Evolutionary conservation across 116 monocot species (phyloP), one percentile per base, ranked within the genome.

Genomic region (Papilionanthe hybrid): DNA sequence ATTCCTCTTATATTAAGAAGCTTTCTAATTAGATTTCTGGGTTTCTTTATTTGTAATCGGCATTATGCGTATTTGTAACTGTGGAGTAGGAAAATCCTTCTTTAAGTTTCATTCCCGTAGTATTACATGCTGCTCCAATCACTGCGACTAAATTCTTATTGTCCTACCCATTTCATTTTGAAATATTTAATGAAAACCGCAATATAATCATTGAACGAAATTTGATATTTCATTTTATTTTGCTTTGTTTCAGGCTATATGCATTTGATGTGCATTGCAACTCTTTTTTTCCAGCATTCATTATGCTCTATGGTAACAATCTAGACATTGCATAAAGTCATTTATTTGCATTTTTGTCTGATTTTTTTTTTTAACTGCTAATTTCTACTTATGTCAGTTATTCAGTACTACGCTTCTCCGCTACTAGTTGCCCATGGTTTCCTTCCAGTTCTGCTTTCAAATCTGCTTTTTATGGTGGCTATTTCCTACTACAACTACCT

Each of bases 211-310:
- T 13, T 53, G 53, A 53, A 53, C 53, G 2, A 4, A 53, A 37
- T 17, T 69, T 69, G 32, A 37, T 69, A 69, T 69, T 69, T 17
- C 17, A 32, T 69, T 69, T 69, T 73, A 73, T 44, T 73, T 73
- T 49, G 42, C 55, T 17, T 56, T 84, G 67, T 83, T 87, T 47
- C 72, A 97, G 97, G 97, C 77, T 94, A 20, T 97, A 97, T 87
- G 94, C 97, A 48, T 91, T 97, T 81, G 97, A 97, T 73, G 94
- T 97, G 78, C 97, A 97, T 72, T 97, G 97, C 86, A 97, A 97
- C 86, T 97, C 97, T 78, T 97, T 92, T 85, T 94, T 97, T 75
- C 97, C 97, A 22, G 86, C 90, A 41, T 94, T 97, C 80, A 87
- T 97, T 58, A 69, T 97, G 79, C 97, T 97, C 74, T 97, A 94